Evolutionary conservation across 768 basidiomycete species (phyloP).

Genomic region (Gymnopilus dilepis): DNA sequence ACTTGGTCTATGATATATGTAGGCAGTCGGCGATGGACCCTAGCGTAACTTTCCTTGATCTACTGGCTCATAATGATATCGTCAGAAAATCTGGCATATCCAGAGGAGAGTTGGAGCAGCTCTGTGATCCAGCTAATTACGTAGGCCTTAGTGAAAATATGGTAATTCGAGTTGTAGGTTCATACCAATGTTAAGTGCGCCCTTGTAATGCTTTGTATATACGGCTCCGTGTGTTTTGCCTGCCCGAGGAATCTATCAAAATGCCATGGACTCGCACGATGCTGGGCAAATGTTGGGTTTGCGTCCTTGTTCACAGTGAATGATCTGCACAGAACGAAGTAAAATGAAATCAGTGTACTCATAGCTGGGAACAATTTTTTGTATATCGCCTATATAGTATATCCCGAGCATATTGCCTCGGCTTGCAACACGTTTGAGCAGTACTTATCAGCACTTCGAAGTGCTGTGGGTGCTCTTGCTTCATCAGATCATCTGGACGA

Average conservation of each 20-base stretch:
- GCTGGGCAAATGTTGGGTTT: background rate
- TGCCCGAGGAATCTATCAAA: background rate
- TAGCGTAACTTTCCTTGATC: slow-evolving; percentile 35
- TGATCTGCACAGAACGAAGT: background rate
- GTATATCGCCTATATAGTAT: slow-evolving; percentile 2
- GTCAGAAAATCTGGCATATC: slow-evolving; percentile 33
- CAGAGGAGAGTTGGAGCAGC: slow-evolving; percentile 30
- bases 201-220: background rate
- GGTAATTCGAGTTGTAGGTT: slow-evolving; percentile 28
- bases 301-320: background rate
- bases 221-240: background rate
- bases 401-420: background rate
- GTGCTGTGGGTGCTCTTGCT: slow-evolving; percentile 23
- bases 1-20: slow-evolving; percentile 50
- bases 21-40: slow-evolving; percentile 29
- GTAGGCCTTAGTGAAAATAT: slow-evolving; percentile 41
- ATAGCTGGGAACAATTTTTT: background rate
- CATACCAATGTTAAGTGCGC: background rate
- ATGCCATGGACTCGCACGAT: slow-evolving; percentile 1
- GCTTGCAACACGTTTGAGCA: background rate
- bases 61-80: slow-evolving; percentile 34
- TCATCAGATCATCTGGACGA: no score
- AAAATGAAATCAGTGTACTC: slow-evolving; percentile 1
- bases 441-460: no score
- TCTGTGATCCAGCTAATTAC: slow-evolving; percentile 47